A percentile compares a stretch with the other conserved stretches of the same genome.
Conservation (phyloP, 768 basidiomycete species). For the Neoboletus magnificus region DNA sequence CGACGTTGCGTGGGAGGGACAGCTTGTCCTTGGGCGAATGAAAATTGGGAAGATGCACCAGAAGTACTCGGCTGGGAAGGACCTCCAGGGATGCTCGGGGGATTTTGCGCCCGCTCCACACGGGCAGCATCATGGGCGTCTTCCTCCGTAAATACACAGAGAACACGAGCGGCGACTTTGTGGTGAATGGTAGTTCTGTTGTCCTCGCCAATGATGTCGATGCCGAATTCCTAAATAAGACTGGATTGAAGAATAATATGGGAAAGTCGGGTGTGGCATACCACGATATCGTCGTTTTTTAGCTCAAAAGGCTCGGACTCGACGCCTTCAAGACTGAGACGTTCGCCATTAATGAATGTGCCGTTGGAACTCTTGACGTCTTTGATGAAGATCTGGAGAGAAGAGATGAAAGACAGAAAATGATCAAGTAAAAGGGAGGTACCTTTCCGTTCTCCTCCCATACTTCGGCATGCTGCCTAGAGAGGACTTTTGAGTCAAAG, state of each 20-base stretch:
- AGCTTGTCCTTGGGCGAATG: slow-evolving; percentile 38
- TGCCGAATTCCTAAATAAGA: slow-evolving; percentile 84
- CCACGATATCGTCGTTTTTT: slow-evolving; percentile 93
- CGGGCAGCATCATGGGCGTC: slow-evolving; percentile 76
- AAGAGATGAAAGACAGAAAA: slow-evolving; percentile 7
- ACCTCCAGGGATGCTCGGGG: slow-evolving; percentile 24
- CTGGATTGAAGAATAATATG: slow-evolving; percentile 6
- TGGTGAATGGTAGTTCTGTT: slow-evolving; percentile 98
- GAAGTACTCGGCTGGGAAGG: slow-evolving; percentile 36
- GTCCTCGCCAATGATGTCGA: slow-evolving; percentile 98
- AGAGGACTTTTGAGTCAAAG: slow-evolving; percentile 94
- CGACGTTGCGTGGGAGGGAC: slow-evolving; percentile 47
- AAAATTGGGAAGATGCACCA: slow-evolving; percentile 34
- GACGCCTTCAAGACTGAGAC: slow-evolving; percentile 82
- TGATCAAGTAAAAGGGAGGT: slow-evolving; percentile 12
- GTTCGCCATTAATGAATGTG: slow-evolving; percentile 95
- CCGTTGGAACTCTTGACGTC: slow-evolving; percentile 98
- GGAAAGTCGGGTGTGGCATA: slow-evolving; percentile 41
- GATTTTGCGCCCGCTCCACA: slow-evolving; percentile 61
- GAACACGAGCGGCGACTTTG: slow-evolving; percentile 94
- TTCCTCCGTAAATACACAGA: slow-evolving; percentile 83
- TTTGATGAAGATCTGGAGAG: slow-evolving; percentile 86
- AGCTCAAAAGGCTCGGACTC: slow-evolving; percentile 93
- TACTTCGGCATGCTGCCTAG: slow-evolving; percentile 95
- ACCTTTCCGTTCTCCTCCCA: slow-evolving; percentile 93